Conservation (phyloP, 2,329 filamentous ascomycete genomes). For the Didymella pomorum region DNA sequence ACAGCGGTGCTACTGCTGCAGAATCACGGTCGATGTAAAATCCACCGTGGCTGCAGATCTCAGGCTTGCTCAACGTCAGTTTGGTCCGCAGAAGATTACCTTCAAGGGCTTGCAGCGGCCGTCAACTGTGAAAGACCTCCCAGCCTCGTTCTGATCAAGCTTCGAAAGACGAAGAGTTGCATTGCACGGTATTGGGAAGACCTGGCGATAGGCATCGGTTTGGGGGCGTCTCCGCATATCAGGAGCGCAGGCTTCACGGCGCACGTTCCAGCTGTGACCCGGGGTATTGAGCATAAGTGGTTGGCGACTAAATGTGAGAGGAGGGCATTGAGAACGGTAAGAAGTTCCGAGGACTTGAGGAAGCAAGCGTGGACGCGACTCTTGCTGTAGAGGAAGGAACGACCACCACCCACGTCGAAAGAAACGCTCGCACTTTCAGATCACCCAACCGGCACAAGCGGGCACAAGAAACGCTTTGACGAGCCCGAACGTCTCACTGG, state of each 20-base stretch:
- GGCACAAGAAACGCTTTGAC: slow-evolving; percentile 17
- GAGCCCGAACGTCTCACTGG: slow-evolving; percentile 18
- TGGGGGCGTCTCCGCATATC: neutral
- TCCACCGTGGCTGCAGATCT: neutral
- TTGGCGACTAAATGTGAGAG: neutral
- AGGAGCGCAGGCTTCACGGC: neutral
- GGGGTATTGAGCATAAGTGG: neutral
- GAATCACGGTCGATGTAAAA: neutral
- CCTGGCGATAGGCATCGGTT: neutral
- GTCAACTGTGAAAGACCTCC: neutral
- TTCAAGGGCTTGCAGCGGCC: neutral
- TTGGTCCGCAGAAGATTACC: neutral
- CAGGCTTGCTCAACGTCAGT: neutral
- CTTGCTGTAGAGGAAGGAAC: neutral
- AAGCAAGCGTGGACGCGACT: neutral
- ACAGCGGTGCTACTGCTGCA: neutral
- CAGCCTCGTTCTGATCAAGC: neutral
- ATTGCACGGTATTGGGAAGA: neutral
- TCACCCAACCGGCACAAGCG: slow-evolving; percentile 7
- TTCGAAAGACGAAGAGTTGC: neutral
- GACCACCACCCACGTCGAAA: slow-evolving; percentile 2
- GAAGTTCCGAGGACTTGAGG: neutral
- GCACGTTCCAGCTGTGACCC: neutral
- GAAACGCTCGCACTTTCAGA: neutral
- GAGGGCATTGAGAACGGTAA: neutral